These are phyloP conservation scores for Drechslera avenae DNA, from an alignment of 2,329 filamentous ascomycete genomes.

Conservation along the genomic window DNA sequence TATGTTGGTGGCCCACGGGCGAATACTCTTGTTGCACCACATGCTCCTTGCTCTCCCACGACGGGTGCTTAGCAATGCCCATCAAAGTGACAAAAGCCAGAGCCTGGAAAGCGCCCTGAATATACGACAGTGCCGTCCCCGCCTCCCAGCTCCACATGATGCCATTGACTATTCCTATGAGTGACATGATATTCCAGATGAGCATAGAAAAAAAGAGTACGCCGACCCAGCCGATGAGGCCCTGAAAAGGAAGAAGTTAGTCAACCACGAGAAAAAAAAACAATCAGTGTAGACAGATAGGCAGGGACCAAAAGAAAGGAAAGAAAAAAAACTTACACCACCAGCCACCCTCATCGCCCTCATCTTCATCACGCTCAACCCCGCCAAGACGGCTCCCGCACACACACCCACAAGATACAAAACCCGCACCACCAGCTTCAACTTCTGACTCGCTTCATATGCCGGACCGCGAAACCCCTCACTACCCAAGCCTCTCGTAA, in stretches of 20 bases:
- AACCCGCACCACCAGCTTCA: constrained; percentile 18
- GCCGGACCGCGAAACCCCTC: too few relatives aligned
- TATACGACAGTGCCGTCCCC: constrained; percentile 13
- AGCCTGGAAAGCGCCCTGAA: constrained; percentile 22
- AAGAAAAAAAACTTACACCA: constrained; percentile 21
- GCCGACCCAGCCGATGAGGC: constrained; percentile 21
- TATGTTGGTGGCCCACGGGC: constrained; percentile 9
- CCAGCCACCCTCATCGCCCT: constrained; percentile 18
- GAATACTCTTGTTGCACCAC: background rate
- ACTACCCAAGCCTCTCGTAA: background rate
- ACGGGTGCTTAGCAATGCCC: constrained; percentile 26
- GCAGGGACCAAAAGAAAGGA: background rate
- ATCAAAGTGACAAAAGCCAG: constrained; percentile 28
- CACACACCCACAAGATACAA: constrained; percentile 30
- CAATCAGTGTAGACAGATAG: too few relatives aligned
- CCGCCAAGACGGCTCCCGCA: constrained; percentile 16
- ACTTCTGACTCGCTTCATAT: background rate
- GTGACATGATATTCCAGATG: constrained; percentile 19
- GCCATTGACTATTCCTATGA: background rate
- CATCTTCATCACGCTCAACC: constrained; percentile 21
- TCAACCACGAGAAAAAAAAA: too few relatives aligned
- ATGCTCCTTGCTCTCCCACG: constrained; percentile 8
- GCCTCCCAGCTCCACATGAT: background rate
- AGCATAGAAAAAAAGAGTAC: constrained; percentile 26
- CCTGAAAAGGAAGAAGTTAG: constrained; percentile 14